These are phyloP conservation scores for Myxozyma monticola DNA, from an alignment of 805 yeast genomes.

Conservation along the genomic window DNA sequence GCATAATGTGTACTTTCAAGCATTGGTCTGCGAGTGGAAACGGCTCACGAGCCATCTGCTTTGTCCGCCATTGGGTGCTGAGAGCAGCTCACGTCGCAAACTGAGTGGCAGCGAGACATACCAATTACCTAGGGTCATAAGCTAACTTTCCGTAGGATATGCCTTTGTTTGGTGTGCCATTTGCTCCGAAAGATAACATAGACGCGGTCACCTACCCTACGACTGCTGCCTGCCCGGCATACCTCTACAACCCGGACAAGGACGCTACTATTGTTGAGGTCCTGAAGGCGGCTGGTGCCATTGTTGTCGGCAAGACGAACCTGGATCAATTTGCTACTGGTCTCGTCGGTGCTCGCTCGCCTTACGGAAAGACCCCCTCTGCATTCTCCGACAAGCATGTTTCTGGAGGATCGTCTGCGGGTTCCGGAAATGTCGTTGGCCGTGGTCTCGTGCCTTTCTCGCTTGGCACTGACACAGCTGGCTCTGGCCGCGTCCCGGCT, in stretches of 20 bases:
- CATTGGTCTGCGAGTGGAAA: too few species aligned
- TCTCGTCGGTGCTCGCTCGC: slow-evolving; percentile 90
- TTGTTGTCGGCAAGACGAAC: slow-evolving; percentile 89
- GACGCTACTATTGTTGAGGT: slow-evolving; percentile 76
- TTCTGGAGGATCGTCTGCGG: slow-evolving; percentile 94
- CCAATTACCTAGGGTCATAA: too few species aligned
- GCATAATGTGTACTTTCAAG: too few species aligned
- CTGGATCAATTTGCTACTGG: slow-evolving; percentile 98
- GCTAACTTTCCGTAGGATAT: slow-evolving; percentile 31
- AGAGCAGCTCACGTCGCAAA: not conserved
- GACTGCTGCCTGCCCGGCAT: slow-evolving; percentile 95
- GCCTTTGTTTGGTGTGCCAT: slow-evolving; percentile 89
- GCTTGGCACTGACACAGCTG: slow-evolving; percentile 96
- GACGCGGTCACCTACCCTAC: slow-evolving; percentile 81
- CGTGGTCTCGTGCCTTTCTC: slow-evolving; percentile 87
- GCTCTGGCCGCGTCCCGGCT: slow-evolving; percentile 97
- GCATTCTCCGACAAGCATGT: slow-evolving; percentile 77
- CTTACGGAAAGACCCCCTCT: slow-evolving; percentile 86
- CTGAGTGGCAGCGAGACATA: too few species aligned
- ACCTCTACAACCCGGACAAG: slow-evolving; percentile 60
- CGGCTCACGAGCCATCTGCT: too few species aligned
- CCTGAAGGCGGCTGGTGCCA: slow-evolving; percentile 88
- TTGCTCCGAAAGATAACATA: slow-evolving; percentile 92
- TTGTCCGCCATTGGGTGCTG: too few species aligned
- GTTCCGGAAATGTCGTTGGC: slow-evolving; percentile 90